These are phyloP conservation scores for Trichothecium roseum DNA, from an alignment of 2,329 filamentous ascomycete species.

Conservation along the genomic window DNA sequence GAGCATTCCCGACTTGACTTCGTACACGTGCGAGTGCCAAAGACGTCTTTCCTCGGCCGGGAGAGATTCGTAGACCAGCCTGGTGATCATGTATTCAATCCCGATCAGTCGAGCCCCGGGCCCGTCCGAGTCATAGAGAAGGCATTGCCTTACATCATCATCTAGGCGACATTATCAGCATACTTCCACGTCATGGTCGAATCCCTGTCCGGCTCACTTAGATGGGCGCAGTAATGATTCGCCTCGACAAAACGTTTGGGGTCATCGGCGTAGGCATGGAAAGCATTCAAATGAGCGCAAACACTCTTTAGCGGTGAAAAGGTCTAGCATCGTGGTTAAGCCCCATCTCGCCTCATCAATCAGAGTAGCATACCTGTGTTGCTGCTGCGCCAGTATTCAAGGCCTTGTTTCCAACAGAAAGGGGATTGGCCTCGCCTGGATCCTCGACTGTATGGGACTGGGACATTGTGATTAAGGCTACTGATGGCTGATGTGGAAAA, in stretches of 20 bases:
- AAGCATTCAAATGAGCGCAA: constrained; percentile 79
- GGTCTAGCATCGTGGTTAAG: constrained; percentile 28
- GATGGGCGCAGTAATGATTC: constrained; percentile 76
- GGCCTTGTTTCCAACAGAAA: too few species aligned
- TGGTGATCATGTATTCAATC: constrained; percentile 79
- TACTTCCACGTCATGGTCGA: background rate
- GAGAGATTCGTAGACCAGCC: constrained; percentile 56
- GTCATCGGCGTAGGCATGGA: constrained; percentile 72
- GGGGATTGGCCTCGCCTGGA: too few species aligned
- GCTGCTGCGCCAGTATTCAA: too few species aligned
- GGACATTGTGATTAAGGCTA: too few species aligned
- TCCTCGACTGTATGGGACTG: too few species aligned
- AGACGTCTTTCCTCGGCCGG: constrained; percentile 57
- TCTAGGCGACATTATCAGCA: constrained; percentile 9
- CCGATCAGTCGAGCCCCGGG: constrained; percentile 66
- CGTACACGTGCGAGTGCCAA: constrained; percentile 70
- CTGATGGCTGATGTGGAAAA: too few species aligned
- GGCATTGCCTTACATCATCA: constrained; percentile 68
- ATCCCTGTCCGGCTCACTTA: constrained; percentile 30
- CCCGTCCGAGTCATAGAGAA: constrained; percentile 66
- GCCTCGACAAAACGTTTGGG: constrained; percentile 60
- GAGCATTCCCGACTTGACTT: constrained; percentile 72
- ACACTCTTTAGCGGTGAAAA: constrained; percentile 65
- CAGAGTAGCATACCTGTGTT: too few species aligned
- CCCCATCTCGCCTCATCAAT: too few species aligned